Base-by-base conservation (phyloP, 108 stramenopile species). In the Cyclotella kingstonii region DNA sequence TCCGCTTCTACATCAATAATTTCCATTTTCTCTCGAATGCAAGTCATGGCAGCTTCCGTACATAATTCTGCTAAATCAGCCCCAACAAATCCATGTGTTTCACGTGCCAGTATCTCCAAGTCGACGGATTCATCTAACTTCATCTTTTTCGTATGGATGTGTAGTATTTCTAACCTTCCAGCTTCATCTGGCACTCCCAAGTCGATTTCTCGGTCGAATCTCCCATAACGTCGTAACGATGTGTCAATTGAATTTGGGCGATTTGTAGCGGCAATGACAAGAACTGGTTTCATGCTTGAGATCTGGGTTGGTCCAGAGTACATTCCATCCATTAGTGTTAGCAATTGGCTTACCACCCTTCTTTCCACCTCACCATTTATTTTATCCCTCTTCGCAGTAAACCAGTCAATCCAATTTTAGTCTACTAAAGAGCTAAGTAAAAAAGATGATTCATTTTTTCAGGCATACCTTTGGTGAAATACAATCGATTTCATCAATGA, bases 401-500 rank as follows among this genome's bases (percentile, higher is more conserved):
- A n/a, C n/a, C n/a, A n/a, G n/a, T n/a, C n/a, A n/a, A n/a, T n/a
- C n/a, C n/a, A n/a, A n/a, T n/a, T n/a, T n/a, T n/a, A n/a, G n/a
- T n/a, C n/a, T n/a, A n/a, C n/a, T n/a, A n/a, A n/a, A n/a, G n/a
- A n/a, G n/a, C n/a, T n/a, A n/a, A n/a, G n/a, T n/a, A n/a, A n/a
- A n/a, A n/a, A n/a, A n/a, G n/a, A n/a, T n/a, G n/a, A n/a, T n/a
- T n/a, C n/a, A 6, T 76, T 60, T 4, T 68, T 63, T 50, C 11
- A 25, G 46, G 17, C 49, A 17, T 30, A 51, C 49, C 49, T 89
- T 86, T 43, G 95, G 95, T 25, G 98, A 96, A 70, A 97, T 96
- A 21, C 95, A 96, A 70, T 98, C 98, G 38, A 98, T 80, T 69
- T 98, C 97, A 68, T 98, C 97, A 73, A 98, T 95, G 63, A 98